A percentile compares a stretch with the other conserved stretches of the same genome.
Conservation (phyloP, 192 early-diverging fungal species). For the Phlyctochytrium planicorne region DNA sequence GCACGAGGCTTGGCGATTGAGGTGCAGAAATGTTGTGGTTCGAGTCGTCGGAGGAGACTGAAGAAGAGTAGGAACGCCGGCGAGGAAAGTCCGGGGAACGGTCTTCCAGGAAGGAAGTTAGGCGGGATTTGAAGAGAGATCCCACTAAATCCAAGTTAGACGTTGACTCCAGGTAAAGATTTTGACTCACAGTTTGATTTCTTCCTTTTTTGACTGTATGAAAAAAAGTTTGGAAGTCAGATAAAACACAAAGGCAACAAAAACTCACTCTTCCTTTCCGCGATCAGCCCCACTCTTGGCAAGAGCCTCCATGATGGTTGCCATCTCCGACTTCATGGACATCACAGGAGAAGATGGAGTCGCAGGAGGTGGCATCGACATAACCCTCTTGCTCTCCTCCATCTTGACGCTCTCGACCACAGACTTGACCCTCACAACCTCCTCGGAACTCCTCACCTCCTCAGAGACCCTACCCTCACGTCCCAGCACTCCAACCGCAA, state of each 20-base stretch:
- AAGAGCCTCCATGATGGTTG: no score
- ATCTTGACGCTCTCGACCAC: no score
- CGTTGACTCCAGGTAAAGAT: no score
- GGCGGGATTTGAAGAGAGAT: no score
- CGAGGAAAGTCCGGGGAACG: slow-evolving; percentile 5
- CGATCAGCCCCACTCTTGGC: neutral
- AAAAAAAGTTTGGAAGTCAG: neutral
- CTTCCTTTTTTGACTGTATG: slow-evolving; percentile 9
- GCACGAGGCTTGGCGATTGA: no score
- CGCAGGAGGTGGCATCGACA: no score
- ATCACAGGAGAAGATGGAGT: no score
- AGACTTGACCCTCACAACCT: neutral
- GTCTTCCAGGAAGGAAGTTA: slow-evolving; percentile 9
- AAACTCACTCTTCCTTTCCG: neutral
- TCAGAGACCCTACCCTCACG: neutral
- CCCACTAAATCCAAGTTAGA: no score
- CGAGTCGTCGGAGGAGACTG: slow-evolving; percentile 16
- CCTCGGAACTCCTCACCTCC: neutral
- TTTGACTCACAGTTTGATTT: no score
- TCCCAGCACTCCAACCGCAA: slow-evolving; percentile 14
- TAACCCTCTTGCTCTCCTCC: no score
- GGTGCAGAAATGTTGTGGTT: no score
- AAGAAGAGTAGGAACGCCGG: slow-evolving; percentile 14
- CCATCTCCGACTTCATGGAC: neutral
- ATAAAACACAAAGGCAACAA: neutral